Evolutionary conservation across 2,329 filamentous ascomycete genomes (phyloP), one percentile per base, ranked within the genome.

Genomic region (Trichoderma asperellum): DNA sequence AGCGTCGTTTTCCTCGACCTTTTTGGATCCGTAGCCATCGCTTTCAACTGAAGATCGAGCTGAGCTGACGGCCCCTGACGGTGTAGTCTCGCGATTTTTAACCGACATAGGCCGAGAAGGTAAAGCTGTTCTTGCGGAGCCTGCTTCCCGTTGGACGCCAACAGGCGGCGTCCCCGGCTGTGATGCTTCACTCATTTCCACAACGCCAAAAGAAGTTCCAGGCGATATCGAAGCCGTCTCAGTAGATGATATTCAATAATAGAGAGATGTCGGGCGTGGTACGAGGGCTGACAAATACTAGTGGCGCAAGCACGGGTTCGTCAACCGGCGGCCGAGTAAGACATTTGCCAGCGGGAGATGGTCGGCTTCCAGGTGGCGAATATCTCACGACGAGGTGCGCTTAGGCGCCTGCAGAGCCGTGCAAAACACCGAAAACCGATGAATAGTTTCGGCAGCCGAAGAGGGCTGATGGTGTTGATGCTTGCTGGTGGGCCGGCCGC

Each of bases 31-130:
- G n/a, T 68, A 71, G 24, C 59, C 70, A n/a, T 78, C 75, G 24
- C 70, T 71, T 27, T 74, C 74, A 10, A 70, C 68, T 21, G 75
- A 73, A 35, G 74, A 71, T 69, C 74, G 72, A 34, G 73, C 72
- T 52, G 75, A 70, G 34, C 72, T 73, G 24, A 73, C 73, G 27
- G 65, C 24, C 70, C 47, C 55, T 69, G 49, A 62, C 47, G 70
- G 49, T 49, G 73, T 56, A 47, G 56, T 68, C 61, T 78, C 77
- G 61, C 73, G 73, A 32, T 73, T 70, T 71, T 76, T 81, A 29
- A 77, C 74, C 10, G 79, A 76, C 74, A 80, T 77, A 40, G 80
- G 79, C 40, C 80, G 75, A 55, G 80, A 80, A 34, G 80, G 80
- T 47, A 81, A 73, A 11, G 79, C 79, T 49, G 79, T 81, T 70